Conservation (phyloP, 2,329 filamentous ascomycete genomes). For the Alternaria triticimaculans region DNA sequence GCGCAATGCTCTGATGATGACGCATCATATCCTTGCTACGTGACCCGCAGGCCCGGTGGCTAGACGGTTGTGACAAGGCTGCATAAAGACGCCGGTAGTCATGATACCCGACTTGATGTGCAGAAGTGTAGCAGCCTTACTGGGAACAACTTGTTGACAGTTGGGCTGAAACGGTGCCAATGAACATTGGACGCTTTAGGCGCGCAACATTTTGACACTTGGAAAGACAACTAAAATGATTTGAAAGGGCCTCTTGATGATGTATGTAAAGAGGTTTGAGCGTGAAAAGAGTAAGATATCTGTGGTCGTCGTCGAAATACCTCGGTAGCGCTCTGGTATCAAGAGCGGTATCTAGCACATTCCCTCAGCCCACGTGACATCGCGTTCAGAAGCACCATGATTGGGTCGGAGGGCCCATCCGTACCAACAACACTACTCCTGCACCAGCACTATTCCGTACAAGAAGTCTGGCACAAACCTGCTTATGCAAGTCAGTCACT, state of each 20-base stretch:
- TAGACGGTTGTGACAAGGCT: neutral
- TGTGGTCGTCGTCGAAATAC: neutral
- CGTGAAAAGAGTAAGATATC: neutral
- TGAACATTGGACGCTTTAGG: neutral
- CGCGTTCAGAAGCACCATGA: neutral
- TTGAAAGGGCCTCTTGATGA: neutral
- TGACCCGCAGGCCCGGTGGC: neutral
- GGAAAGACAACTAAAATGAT: neutral
- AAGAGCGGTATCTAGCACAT: neutral
- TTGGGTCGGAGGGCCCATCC: neutral
- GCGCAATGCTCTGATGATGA: neutral
- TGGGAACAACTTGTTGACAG: neutral
- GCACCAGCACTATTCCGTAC: neutral
- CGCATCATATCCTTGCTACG: neutral
- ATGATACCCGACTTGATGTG: neutral
- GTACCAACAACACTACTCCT: neutral
- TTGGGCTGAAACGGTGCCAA: neutral
- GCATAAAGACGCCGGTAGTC: neutral
- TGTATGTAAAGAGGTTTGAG: rapidly evolving
- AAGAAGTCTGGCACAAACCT: neutral
- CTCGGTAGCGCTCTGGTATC: too few relatives aligned
- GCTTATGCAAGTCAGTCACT: neutral
- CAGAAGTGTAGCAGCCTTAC: neutral
- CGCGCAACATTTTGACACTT: neutral
- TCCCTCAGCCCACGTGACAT: neutral